phyloP scores from a whole-genome alignment of 345 rosid species.

The Linum lewisii region DNA sequence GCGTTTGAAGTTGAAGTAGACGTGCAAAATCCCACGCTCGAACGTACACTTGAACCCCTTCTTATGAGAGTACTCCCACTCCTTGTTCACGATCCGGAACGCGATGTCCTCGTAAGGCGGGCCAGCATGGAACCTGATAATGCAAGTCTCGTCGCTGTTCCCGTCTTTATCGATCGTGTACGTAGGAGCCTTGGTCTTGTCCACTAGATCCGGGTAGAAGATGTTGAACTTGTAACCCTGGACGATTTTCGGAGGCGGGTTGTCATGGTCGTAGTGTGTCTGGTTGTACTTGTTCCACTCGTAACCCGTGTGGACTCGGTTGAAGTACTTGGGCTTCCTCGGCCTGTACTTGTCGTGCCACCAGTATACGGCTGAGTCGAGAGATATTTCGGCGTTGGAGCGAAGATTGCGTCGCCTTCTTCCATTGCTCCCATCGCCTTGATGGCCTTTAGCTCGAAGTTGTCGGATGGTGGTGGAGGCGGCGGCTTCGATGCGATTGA shows the following conservation, averaged over 20 bases:
- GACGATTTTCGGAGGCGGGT: conserved; percentile 90
- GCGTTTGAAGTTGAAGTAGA: conserved; percentile 85
- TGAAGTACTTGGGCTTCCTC: conserved; percentile 86
- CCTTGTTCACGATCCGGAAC: conserved; percentile 84
- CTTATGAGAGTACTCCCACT: conserved; percentile 97
- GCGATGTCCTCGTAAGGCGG: too few relatives aligned
- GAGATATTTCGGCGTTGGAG: conserved; percentile 80
- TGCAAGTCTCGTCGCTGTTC: conserved; percentile 67
- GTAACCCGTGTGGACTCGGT: conserved; percentile 89
- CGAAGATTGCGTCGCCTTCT: conserved; percentile 93
- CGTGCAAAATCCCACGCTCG: conserved; percentile 82
- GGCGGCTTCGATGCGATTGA: conserved; percentile 60
- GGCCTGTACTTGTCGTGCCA: conserved; percentile 98
- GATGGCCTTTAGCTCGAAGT: conserved; percentile 77
- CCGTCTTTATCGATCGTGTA: conserved; percentile 82
- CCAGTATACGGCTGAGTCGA: conserved; percentile 87
- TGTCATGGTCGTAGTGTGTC: conserved; percentile 90
- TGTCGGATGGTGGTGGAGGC: conserved; percentile 44
- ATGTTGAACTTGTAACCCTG: conserved; percentile 93
- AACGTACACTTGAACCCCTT: conserved; percentile 92
- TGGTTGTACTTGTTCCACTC: conserved; percentile 97
- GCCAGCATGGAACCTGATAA: conserved; percentile 86
- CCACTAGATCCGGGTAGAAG: conserved; percentile 88
- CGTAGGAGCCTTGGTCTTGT: conserved; percentile 70
- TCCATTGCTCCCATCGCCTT: conserved; percentile 92